Conservation (phyloP, 1,139 yeast genomes). For the Pichia cactophila region DNA sequence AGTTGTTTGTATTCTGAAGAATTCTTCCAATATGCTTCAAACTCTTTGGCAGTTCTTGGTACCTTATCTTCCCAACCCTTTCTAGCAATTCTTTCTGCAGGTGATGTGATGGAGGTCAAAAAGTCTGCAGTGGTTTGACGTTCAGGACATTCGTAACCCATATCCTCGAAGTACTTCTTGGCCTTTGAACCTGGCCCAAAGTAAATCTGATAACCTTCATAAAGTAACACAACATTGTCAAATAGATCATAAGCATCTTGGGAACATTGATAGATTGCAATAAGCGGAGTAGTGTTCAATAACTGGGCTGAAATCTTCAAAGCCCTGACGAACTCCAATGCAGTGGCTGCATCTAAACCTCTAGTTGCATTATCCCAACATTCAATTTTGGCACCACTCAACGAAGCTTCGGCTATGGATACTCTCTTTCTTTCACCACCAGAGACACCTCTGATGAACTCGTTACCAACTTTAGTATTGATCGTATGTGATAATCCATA, state of each 20-base stretch:
- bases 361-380: slow-evolving; percentile 80
- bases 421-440: slow-evolving; percentile 45
- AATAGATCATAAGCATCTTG: slow-evolving; percentile 74
- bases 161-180: slow-evolving; percentile 49
- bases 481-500: slow-evolving; percentile 56
- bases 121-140: slow-evolving; percentile 84
- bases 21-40: slow-evolving; percentile 38
- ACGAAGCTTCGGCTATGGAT: slow-evolving; percentile 50
- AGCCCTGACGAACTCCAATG: slow-evolving; percentile 68
- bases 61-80: slow-evolving; percentile 41
- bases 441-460: slow-evolving; percentile 39
- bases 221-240: slow-evolving; percentile 68
- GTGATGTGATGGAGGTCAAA: slow-evolving; percentile 69
- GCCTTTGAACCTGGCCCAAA: slow-evolving; percentile 60
- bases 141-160: slow-evolving; percentile 71
- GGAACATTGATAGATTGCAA: slow-evolving; percentile 81
- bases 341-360: slow-evolving; percentile 73
- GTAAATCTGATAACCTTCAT: slow-evolving; percentile 75
- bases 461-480: slow-evolving; percentile 39
- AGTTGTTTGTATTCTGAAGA: slow-evolving; percentile 33
- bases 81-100: slow-evolving; percentile 52
- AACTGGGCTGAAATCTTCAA: slow-evolving; percentile 58
- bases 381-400: slow-evolving; percentile 47
- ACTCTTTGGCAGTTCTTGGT: slow-evolving; percentile 35
- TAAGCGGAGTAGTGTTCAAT: slow-evolving; percentile 56